Percentiles rank a stretch among this genome's conserved stretches.
Conservation (phyloP, 148 eudicot genomes). For the Oxyria digyna region DNA sequence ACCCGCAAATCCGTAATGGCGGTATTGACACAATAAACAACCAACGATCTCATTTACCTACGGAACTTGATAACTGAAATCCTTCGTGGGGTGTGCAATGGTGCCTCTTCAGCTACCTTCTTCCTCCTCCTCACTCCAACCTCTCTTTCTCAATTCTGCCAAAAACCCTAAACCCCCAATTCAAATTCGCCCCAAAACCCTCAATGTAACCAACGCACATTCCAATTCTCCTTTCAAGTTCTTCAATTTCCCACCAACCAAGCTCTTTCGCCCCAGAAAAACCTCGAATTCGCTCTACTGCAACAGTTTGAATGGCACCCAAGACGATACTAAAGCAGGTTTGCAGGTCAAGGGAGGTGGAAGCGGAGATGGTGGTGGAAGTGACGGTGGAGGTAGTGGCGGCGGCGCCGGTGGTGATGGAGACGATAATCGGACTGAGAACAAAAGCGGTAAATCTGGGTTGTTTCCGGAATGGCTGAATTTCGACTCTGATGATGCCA, state of each 20-base stretch:
- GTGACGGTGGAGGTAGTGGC: slow-evolving; percentile 28
- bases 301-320: slow-evolving; percentile 32
- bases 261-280: slow-evolving; percentile 10
- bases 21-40: neutral
- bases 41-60: neutral
- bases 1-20: neutral
- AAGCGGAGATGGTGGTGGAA: slow-evolving; percentile 35
- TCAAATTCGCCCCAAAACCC: slow-evolving; percentile 16
- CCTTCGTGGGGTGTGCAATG: slow-evolving; percentile 20
- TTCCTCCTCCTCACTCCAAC: slow-evolving; percentile 25
- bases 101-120: slow-evolving; percentile 30
- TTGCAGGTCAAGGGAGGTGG: slow-evolving; percentile 19
- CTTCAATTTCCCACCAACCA: slow-evolving; percentile 17
- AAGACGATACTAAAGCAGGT: slow-evolving; percentile 31
- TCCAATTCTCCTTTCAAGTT: slow-evolving; percentile 27
- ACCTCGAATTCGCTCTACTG: slow-evolving; percentile 27
- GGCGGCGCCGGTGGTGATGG: slow-evolving; percentile 43
- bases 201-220: slow-evolving; percentile 25
- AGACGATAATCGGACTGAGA: slow-evolving; percentile 29
- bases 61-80: neutral
- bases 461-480: slow-evolving; percentile 81
- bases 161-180: slow-evolving; percentile 25
- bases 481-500: slow-evolving; percentile 73
- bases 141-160: slow-evolving; percentile 9
- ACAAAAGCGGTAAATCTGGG: slow-evolving; percentile 19